Evolutionary conservation across 176 grass and related monocot genomes (phyloP), one percentile per base, ranked within the genome.

Genomic region (Zea luxurians): DNA sequence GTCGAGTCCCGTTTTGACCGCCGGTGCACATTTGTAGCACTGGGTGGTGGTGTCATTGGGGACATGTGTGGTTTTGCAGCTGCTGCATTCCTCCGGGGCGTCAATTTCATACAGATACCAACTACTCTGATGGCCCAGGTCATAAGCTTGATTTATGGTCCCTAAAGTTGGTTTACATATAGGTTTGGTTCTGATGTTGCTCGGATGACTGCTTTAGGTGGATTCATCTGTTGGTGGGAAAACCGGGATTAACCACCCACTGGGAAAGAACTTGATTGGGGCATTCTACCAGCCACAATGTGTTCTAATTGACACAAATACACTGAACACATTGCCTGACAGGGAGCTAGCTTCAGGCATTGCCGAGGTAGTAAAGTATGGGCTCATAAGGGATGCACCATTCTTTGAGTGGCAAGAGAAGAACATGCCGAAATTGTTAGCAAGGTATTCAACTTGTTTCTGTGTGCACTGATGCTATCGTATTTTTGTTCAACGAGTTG

Each of bases 91-190:
- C 84, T 99, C 43, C 92, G 90, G 27, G 96, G 96, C 13, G 96
- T 99, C 87, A 99, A 99, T 88, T 95, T 99, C 80, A 93, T 99
- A 91, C 92, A 99, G 76, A 99, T 99, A 83, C 96, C 96, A 5
- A 99, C 92, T 54, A 95, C 96, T 85, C 76, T 91, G 63, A 99
- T 99, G 96, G 92, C 96, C 13, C 90, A 94, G 90, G 92, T 93
- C 21, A 77, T 71, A 86, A 65, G 47, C 55, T 80, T 76, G 54
- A 43, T 78, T 27, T 71, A 15, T 42, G 8, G 0, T 63, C 71
- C 58, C 69, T 81, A 47, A 45, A 54, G 55, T 69, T 57, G n/a
- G 0, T 10, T 58, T 70, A 27, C 44, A 47, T 76, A 1, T 76
- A 50, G 15, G 12, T 62, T 45, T 63, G 37, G 66, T 85, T 78